Conservation (phyloP, 2,329 filamentous ascomycete genomes). For the Fusarium proliferatum region DNA sequence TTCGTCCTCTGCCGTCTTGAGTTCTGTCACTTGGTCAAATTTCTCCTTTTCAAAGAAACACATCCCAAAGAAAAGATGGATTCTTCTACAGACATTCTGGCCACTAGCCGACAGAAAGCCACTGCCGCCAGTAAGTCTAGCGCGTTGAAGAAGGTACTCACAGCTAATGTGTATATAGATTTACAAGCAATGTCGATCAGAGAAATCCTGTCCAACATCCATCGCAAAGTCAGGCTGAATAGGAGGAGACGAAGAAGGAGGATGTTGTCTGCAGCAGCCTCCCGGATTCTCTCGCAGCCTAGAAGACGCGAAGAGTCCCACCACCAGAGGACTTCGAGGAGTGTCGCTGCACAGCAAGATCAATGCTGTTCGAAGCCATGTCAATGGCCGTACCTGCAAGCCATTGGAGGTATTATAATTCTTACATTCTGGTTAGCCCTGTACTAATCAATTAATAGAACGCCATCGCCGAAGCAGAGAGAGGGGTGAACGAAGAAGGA, state of each 20-base stretch:
- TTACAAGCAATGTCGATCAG: background rate
- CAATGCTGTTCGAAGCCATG: rapidly evolving
- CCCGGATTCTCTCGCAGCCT: rapidly evolving
- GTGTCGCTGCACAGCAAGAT: no score
- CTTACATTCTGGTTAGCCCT: background rate
- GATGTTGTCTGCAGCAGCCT: background rate
- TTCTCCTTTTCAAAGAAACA: no score
- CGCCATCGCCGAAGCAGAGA: rapidly evolving
- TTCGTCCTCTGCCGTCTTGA: rapidly evolving
- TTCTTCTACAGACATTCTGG: rapidly evolving
- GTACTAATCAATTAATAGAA: background rate
- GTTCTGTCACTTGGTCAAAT: no score
- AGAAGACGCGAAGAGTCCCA: background rate
- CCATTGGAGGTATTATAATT: background rate
- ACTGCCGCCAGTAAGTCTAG: background rate
- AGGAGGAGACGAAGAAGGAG: background rate
- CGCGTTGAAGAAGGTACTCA: rapidly evolving
- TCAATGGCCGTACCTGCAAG: background rate
- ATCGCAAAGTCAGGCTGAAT: background rate
- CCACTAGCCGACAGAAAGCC: rapidly evolving
- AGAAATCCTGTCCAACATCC: background rate
- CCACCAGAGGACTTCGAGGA: no score
- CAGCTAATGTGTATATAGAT: background rate
- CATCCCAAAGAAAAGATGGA: rapidly evolving
- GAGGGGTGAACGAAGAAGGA: background rate